These are phyloP conservation scores for Aspergillus sparsus DNA, from an alignment of 495 filamentous ascomycete genomes.

Conservation along the genomic window DNA sequence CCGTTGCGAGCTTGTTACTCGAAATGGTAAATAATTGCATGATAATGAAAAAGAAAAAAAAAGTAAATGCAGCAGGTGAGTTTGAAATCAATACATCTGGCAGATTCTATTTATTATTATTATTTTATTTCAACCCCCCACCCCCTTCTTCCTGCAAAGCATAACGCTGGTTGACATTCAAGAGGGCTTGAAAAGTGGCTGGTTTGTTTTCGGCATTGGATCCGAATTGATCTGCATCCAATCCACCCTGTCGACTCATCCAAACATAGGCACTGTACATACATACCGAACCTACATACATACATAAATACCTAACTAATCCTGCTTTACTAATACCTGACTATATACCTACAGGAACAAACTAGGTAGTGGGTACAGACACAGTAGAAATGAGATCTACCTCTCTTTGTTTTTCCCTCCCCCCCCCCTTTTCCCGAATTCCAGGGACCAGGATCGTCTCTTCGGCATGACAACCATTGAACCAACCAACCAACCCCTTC, in stretches of 20 bases:
- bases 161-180: neutral
- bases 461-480: neutral
- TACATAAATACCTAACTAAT: no score
- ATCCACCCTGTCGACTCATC: neutral
- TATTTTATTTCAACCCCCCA: neutral
- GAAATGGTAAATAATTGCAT: neutral
- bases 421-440: neutral
- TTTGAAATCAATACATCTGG: neutral
- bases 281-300: no score
- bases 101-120: no score
- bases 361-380: no score
- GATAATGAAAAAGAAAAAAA: neutral
- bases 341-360: no score
- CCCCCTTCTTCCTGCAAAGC: neutral
- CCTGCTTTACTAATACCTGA: no score
- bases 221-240: neutral
- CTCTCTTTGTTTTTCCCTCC: neutral
- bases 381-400: neutral
- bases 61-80: neutral
- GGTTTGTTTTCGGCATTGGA: neutral
- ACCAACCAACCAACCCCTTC: neutral
- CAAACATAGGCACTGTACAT: neutral
- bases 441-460: neutral
- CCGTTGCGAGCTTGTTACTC: constrained; percentile 3
- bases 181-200: neutral